These are phyloP conservation scores for Tothia fuscella DNA, from an alignment of 2,329 filamentous ascomycete species.

Conservation along the genomic window DNA sequence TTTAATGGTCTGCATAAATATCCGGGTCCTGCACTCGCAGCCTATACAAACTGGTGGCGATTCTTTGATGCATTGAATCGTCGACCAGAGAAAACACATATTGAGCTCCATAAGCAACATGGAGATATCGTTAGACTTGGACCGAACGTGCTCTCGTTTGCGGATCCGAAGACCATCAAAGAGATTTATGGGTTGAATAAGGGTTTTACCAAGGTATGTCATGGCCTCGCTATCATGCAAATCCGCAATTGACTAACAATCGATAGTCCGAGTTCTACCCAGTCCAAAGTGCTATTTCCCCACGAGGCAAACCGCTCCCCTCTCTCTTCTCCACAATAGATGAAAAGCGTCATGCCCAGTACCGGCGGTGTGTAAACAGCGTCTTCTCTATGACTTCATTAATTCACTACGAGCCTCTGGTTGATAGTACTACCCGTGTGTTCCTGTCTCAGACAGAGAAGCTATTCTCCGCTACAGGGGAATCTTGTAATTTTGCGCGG, in stretches of 20 bases:
- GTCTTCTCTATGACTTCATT: constrained; percentile 69
- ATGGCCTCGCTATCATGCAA: background rate
- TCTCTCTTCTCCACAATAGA: constrained; percentile 68
- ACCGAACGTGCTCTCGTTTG: constrained; percentile 62
- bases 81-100: constrained; percentile 55
- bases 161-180: constrained; percentile 60
- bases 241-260: background rate
- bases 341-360: constrained; percentile 62
- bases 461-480: constrained; percentile 29
- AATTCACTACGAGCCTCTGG: constrained; percentile 68
- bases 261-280: constrained; percentile 67
- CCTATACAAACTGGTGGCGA: constrained; percentile 61
- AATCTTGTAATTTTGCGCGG: constrained; percentile 50
- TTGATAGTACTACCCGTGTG: constrained; percentile 60
- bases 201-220: constrained; percentile 58
- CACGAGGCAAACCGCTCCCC: constrained; percentile 54
- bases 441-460: constrained; percentile 46
- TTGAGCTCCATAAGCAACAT: constrained; percentile 55
- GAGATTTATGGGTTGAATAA: constrained; percentile 74
- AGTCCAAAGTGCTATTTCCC: constrained; percentile 60
- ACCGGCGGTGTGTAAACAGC: constrained; percentile 62
- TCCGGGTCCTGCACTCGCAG: constrained; percentile 60
- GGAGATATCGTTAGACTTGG: constrained; percentile 65
- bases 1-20: constrained; percentile 53
- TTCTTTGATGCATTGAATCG: constrained; percentile 49